phyloP scores from a whole-genome alignment of 192 early-diverging fungal species.

The Linnemannia elongata region DNA sequence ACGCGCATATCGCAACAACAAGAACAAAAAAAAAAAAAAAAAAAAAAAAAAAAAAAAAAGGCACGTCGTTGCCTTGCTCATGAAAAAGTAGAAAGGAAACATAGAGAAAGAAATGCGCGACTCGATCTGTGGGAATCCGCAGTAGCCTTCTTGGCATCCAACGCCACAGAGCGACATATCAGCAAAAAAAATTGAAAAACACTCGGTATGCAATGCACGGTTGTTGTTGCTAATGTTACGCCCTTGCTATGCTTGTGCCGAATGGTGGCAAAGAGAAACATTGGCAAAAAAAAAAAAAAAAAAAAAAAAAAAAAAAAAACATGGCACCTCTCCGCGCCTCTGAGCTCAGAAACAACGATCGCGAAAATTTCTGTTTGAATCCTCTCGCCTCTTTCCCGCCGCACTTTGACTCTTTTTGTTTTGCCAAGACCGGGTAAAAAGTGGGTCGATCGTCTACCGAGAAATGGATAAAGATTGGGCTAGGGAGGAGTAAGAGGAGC shows the following conservation, averaged over 20 bases:
- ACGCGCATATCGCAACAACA: background rate
- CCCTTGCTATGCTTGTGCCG: too few species aligned
- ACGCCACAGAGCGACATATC: too few species aligned
- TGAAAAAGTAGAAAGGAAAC: background rate
- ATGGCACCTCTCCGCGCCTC: too few species aligned
- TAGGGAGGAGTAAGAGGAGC: too few species aligned
- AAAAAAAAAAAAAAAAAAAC: too few species aligned
- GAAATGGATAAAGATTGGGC: too few species aligned
- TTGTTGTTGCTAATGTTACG: too few species aligned
- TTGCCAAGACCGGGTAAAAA: background rate
- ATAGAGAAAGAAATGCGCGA: background rate
- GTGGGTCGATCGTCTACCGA: background rate
- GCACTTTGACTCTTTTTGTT: background rate
- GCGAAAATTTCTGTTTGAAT: background rate
- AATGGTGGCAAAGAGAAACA: too few species aligned
- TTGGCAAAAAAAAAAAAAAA: too few species aligned
- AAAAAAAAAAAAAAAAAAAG: background rate
- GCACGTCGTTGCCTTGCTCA: background rate
- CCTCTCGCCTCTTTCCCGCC: background rate
- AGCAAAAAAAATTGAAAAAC: too few species aligned
- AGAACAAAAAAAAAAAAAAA: background rate
- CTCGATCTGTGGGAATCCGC: background rate
- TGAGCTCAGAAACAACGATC: background rate
- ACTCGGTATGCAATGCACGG: too few species aligned
- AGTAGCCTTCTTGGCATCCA: too few species aligned